Evolutionary conservation across 208 protist species (phyloP).

Genomic region (Leishmania aethiopica): DNA sequence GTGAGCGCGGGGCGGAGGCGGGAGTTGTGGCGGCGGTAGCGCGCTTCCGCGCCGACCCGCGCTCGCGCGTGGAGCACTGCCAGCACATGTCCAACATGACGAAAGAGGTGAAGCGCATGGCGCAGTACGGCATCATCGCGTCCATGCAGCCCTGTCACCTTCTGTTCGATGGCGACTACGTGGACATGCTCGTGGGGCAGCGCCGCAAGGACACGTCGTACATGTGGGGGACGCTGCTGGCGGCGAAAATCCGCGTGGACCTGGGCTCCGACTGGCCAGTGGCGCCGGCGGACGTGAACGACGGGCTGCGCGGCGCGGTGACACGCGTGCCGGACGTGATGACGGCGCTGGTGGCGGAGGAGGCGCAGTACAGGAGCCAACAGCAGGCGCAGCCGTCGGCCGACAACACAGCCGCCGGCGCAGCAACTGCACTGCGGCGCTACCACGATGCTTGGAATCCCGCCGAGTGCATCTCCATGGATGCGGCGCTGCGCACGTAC

Average conservation of each 20-base stretch:
- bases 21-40: slow-evolving; percentile 10
- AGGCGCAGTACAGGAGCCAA: slow-evolving; percentile 12
- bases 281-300: slow-evolving; percentile 47
- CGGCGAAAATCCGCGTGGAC: slow-evolving; percentile 35
- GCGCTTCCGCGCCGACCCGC: slow-evolving; percentile 37
- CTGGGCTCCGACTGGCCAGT: slow-evolving; percentile 74
- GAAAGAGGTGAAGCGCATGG: slow-evolving; percentile 54
- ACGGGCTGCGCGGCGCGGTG: slow-evolving; percentile 60
- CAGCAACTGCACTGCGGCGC: slow-evolving; percentile 18
- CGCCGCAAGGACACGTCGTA: slow-evolving; percentile 50
- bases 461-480: slow-evolving; percentile 57
- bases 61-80: slow-evolving; percentile 71
- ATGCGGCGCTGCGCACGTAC: slow-evolving; percentile 55
- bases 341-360: slow-evolving; percentile 42
- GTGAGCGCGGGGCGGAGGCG: not conserved
- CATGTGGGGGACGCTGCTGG: slow-evolving; percentile 51
- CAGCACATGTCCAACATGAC: slow-evolving; percentile 51
- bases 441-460: slow-evolving; percentile 57
- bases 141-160: slow-evolving; percentile 77
- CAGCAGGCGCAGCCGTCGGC: not conserved
- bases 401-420: not conserved
- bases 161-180: slow-evolving; percentile 59
- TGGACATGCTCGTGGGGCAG: slow-evolving; percentile 45
- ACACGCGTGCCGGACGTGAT: slow-evolving; percentile 64
- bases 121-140: slow-evolving; percentile 54